Percentiles rank a stretch among this genome's conserved stretches.
phyloP scores from a whole-genome alignment of 768 basidiomycete genomes.

The Kwoniella heveanensis region DNA sequence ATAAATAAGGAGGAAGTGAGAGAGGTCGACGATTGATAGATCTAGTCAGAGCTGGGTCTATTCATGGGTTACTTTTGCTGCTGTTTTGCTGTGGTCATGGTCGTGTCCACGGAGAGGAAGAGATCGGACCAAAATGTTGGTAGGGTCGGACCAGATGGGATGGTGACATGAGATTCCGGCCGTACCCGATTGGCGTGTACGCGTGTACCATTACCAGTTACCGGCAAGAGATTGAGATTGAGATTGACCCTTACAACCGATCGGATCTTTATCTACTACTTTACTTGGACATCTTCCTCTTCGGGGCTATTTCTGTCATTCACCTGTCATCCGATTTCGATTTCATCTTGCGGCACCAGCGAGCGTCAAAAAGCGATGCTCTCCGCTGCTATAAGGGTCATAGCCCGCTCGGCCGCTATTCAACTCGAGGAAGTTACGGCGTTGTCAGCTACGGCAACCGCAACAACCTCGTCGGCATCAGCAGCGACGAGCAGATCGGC shows the following conservation, averaged over 20 bases:
- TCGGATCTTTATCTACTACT: too few species aligned
- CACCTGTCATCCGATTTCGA: background rate
- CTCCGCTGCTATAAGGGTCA: constrained; percentile 38
- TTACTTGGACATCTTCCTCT: background rate
- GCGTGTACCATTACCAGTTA: too few species aligned
- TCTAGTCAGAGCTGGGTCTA: background rate
- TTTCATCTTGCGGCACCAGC: background rate
- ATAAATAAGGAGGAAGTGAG: background rate
- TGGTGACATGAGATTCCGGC: background rate
- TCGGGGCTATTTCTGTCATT: background rate
- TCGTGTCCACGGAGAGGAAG: constrained; percentile 2
- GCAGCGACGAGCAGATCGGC: background rate
- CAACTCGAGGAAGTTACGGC: constrained; percentile 49
- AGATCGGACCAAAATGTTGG: background rate
- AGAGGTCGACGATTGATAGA: background rate
- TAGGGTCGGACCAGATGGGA: background rate
- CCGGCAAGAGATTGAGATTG: too few species aligned
- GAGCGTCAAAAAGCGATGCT: constrained; percentile 22
- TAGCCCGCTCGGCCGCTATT: constrained; percentile 41
- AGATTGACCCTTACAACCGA: too few species aligned
- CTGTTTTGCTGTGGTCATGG: too few species aligned
- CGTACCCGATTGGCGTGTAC: background rate
- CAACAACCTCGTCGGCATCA: background rate
- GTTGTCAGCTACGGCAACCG: constrained; percentile 3
- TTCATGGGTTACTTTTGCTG: too few species aligned